Conservation (phyloP, 2,329 filamentous ascomycete species). For the Pseudogymnoascus verrucosus region DNA sequence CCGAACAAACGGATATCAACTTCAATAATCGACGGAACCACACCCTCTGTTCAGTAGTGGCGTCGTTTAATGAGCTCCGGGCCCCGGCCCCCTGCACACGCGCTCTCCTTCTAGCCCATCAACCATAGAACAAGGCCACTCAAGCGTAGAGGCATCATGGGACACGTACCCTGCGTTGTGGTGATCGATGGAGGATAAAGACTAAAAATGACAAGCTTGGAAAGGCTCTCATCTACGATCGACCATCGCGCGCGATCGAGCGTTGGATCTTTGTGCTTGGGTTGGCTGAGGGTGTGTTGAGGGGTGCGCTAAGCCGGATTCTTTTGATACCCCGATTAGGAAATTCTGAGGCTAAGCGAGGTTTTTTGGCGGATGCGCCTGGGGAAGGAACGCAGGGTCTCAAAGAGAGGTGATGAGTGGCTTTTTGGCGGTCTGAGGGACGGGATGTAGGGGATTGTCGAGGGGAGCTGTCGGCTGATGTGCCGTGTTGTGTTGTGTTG, state of each 20-base stretch:
- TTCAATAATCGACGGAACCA: neutral
- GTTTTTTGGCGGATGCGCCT: neutral
- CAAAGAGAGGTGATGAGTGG: neutral
- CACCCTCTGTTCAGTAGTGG: neutral
- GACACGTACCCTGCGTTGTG: neutral
- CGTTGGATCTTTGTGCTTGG: neutral
- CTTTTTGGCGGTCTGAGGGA: neutral
- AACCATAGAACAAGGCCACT: neutral
- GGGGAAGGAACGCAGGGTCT: neutral
- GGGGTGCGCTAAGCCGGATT: constrained; percentile 1
- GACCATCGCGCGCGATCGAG: neutral
- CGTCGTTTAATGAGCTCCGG: neutral
- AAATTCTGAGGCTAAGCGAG: constrained; percentile 4
- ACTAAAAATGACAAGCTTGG: neutral
- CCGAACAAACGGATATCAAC: neutral
- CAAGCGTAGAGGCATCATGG: neutral
- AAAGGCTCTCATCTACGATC: neutral
- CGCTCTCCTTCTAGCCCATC: neutral
- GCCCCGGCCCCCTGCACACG: neutral
- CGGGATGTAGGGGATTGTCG: neutral
- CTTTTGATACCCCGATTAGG: constrained; percentile 11
- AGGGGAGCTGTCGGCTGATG: neutral
- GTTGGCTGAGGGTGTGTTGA: neutral
- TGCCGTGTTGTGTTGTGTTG: neutral
- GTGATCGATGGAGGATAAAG: neutral